Base-by-base conservation (phyloP, 345 rosid genomes). In the Populus euphratica region DNA sequence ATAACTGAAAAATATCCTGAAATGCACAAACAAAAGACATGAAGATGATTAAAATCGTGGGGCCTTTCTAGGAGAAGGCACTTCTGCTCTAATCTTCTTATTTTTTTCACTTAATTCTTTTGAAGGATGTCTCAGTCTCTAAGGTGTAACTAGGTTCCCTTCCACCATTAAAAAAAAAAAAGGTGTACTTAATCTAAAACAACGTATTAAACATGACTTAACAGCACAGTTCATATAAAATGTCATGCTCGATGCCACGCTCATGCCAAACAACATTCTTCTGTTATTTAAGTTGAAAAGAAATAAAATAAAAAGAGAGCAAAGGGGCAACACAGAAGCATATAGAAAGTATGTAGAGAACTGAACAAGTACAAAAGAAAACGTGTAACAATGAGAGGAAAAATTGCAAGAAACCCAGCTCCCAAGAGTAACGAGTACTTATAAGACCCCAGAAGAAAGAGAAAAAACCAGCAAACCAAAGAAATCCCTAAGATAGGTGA, bases 181-280 rank as follows among this genome's bases (percentile, higher is more conserved):
- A 21, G 1, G 23, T 20, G 23, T 8, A 52, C 59, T 52, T 52
- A 18, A 20, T 52, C 59, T 52, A 52, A 35, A 9, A 38, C 8
- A 68, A 38, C 5, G 3, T 4, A 18, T 39, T 25, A 74, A 25
- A 36, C 38, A 39, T 41, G 39, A 63, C 31, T 41, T 27, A 44
- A 23, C 17, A 43, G 13, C 59, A 74, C 23, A 44, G 29, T 49
- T 74, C 17, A 29, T 31, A 64, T 18, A 18, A 63, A 5, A 8
- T 29, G 21, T 31, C 47, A 64, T 64, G 29, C 12, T 16, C 16
- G 56, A 73, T 41, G 10, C 23, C 54, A 25, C 4, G 10, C 18
- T 31, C 36, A 41, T 39, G 44, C 31, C 17, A 74, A 31, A 44
- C 62, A 65, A 18, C 70, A 75, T 75, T 65, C 43, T 44, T 75